Evolutionary conservation across 2,329 filamentous ascomycete genomes (phyloP), one percentile per base, ranked within the genome.

Genomic region (Colletotrichum sojae): DNA sequence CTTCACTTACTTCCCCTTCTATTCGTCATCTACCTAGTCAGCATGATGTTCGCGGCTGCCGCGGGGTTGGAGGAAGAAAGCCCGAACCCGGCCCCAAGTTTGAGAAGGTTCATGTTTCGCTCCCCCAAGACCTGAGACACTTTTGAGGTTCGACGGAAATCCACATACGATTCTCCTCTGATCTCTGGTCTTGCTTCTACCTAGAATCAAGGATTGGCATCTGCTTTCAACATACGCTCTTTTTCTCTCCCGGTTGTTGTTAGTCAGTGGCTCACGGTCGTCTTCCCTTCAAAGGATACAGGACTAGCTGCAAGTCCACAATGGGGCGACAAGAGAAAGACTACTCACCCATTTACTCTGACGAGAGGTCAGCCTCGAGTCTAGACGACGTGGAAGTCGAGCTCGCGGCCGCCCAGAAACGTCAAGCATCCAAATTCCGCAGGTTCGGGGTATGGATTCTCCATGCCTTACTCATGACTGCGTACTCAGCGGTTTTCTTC

Each of bases 401-500:
- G 25, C 18, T 43, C 6, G 46, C 48, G 16, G 20, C 49, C 16
- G 39, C 27, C 1, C 52, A 54, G 31, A 6, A 9, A 10, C 20
- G 27, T 18, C 25, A 46, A 8, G 5, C 52, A 16, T 63, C 39
- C 5, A 18, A 12, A 40, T n/a, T 51, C 9, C 31, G 36, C 39
- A 62, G 9, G 13, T 20, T 67, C 6, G 53, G 67, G 16, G 16
- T n/a, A 4, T 70, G 63, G 67, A n/a, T 15, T 36, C 22, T 70
- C 13, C 67, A 70, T 56, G 46, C 27, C n/a, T 10, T 31, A 15
- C 39, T 70, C 2, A 45, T 70, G 2, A 39, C 31, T 27, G 16
- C 51, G 6, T 70, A 70, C 48, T 68, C 67, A 15, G 31, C 27
- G 4, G 43, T 68, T 1, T 70, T 70, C 18, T 2, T 54, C 13